Evolutionary conservation across 371 early-diverging fungal species (phyloP).

Genomic region (Mortierella sp.): DNA sequence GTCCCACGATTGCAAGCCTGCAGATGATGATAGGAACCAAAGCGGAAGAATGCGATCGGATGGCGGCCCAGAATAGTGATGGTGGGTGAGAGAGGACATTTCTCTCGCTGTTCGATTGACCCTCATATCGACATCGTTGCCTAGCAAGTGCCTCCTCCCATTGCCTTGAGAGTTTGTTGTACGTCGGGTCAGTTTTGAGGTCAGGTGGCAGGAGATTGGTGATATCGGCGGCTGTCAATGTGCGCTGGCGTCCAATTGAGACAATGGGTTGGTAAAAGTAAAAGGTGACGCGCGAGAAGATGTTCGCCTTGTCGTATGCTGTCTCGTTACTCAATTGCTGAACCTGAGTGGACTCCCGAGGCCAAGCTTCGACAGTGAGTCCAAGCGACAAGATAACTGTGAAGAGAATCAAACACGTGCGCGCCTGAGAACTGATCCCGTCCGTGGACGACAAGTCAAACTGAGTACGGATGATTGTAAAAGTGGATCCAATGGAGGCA

Average conservation of each 20-base stretch:
- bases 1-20: constrained; percentile 9
- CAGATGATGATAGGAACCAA: constrained; percentile 19
- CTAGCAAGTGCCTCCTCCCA: constrained; percentile 13
- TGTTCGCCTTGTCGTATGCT: constrained; percentile 44
- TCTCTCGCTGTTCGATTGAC: neutral
- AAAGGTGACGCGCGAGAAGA: constrained; percentile 39
- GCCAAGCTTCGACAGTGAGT: constrained; percentile 39
- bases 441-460: constrained; percentile 2
- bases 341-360: constrained; percentile 24
- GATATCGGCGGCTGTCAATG: constrained; percentile 15
- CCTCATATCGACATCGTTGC: neutral
- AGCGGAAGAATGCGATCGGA: constrained; percentile 9
- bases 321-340: constrained; percentile 16
- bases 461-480: constrained; percentile 4
- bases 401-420: constrained; percentile 1
- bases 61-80: constrained; percentile 25
- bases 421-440: neutral
- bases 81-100: constrained; percentile 5
- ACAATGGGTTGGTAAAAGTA: constrained; percentile 28
- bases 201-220: constrained; percentile 8
- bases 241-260: constrained; percentile 12
- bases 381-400: constrained; percentile 6
- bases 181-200: constrained; percentile 12
- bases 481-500: constrained; percentile 2
- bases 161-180: constrained; percentile 1